Percentiles rank a stretch among this genome's conserved stretches.
phyloP scores from a whole-genome alignment of 495 filamentous ascomycete genomes.

The Bacidia rubella region DNA sequence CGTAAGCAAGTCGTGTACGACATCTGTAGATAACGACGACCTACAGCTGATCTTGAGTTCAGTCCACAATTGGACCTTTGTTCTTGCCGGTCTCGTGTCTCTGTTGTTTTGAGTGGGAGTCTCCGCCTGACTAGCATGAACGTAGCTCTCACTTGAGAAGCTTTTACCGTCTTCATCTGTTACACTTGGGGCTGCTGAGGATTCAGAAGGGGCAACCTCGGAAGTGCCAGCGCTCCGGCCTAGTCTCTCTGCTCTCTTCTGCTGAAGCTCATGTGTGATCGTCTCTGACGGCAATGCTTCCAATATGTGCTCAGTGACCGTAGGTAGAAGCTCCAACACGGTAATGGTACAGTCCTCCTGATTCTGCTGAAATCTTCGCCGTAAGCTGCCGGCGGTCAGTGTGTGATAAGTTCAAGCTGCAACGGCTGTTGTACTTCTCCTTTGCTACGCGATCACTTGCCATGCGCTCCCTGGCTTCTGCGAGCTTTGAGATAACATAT shows the following conservation, averaged over 20 bases:
- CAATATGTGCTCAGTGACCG: conserved; percentile 76
- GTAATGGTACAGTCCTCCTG: conserved; percentile 97
- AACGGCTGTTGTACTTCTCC: conserved; percentile 62
- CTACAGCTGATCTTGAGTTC: conserved; percentile 91
- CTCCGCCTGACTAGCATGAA: conserved; percentile 64
- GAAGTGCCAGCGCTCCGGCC: conserved; percentile 38
- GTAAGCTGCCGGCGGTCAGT: conserved; percentile 45
- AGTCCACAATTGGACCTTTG: conserved; percentile 89
- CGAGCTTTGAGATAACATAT: conserved; percentile 82
- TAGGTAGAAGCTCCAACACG: conserved; percentile 88
- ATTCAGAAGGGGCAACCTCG: conserved; percentile 44
- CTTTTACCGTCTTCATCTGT: conserved; percentile 73
- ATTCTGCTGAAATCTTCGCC: conserved; percentile 93
- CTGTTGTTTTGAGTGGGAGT: conserved; percentile 31
- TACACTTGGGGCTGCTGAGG: conserved; percentile 63
- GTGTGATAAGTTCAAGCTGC: neutral
- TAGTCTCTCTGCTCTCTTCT: conserved; percentile 72
- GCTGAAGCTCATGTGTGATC: conserved; percentile 80
- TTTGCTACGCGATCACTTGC: conserved; percentile 86
- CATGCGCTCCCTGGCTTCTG: conserved; percentile 87
- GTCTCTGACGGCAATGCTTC: conserved; percentile 79
- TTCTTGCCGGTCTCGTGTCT: conserved; percentile 47
- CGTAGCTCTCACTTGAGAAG: conserved; percentile 59
- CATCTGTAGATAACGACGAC: conserved; percentile 16
- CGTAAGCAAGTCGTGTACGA: conserved; percentile 1